Evolutionary conservation across 1,284 basidiomycete genomes (phyloP).

Genomic region (Fomitopsis pinicola): DNA sequence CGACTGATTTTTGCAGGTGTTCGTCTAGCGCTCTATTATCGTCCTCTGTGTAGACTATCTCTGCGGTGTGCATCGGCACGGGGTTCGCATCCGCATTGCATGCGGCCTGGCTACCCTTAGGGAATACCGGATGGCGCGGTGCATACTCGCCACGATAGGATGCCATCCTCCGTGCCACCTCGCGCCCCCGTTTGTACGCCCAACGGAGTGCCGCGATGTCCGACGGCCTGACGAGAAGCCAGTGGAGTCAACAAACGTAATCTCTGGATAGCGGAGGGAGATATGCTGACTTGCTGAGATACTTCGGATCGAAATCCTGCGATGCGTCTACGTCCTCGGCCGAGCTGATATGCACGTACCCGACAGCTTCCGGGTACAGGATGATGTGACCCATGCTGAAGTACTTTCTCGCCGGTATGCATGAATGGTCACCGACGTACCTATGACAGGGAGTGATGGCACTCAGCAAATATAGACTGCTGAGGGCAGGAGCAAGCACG

Average conservation of each 20-base stretch:
- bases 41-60: conserved; percentile 55
- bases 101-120: conserved; percentile 12
- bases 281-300: conserved; percentile 14
- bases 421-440: conserved; percentile 23
- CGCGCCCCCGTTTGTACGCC: conserved; percentile 32
- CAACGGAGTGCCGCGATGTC: conserved; percentile 38
- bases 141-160: conserved; percentile 32
- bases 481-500: conserved; percentile 16
- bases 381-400: conserved; percentile 30
- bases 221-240: conserved; percentile 9
- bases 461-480: too few relatives aligned
- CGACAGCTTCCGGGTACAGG: conserved; percentile 22
- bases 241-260: background rate
- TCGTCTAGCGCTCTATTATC: conserved; percentile 64
- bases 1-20: conserved; percentile 37
- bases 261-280: too few relatives aligned
- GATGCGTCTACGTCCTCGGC: conserved; percentile 30
- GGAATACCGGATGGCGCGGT: conserved; percentile 27
- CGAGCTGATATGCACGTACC: conserved; percentile 40
- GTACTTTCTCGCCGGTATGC: conserved; percentile 25
- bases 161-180: conserved; percentile 31
- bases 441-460: conserved; percentile 10
- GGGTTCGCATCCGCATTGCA: conserved; percentile 8
- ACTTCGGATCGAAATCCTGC: conserved; percentile 32
- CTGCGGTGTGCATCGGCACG: conserved; percentile 19